phyloP scores from a whole-genome alignment of 208 protist genomes.

The Crithidia sp. region DNA sequence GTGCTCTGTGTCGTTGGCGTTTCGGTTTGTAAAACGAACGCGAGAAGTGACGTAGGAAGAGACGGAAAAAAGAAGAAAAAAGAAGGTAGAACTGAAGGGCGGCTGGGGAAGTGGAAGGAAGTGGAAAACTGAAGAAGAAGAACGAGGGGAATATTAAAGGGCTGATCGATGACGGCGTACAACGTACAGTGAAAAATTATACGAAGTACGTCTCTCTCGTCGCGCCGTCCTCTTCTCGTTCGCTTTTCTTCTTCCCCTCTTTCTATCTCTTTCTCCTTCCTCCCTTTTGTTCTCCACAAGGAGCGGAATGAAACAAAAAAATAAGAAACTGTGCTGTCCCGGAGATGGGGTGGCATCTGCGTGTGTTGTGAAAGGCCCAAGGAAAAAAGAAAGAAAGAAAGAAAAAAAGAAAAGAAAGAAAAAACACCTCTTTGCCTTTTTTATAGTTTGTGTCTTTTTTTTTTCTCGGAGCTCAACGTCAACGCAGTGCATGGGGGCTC shows the following conservation, averaged over 20 bases:
- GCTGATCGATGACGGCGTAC: not conserved
- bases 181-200: no score
- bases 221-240: no score
- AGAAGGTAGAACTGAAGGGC: not conserved
- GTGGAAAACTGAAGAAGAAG: not conserved
- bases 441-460: not conserved
- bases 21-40: constrained; percentile 7
- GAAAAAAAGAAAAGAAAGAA: constrained; percentile 12
- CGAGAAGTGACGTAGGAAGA: constrained; percentile 15
- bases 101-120: not conserved
- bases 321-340: constrained; percentile 5
- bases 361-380: not conserved
- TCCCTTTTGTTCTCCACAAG: constrained; percentile 2
- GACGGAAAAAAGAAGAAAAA: not conserved
- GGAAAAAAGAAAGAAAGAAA: constrained; percentile 11
- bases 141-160: not conserved
- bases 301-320: constrained; percentile 17
- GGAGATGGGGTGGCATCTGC: not conserved
- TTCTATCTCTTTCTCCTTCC: constrained; percentile 7
- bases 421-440: not conserved
- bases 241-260: not conserved
- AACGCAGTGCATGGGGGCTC: no score
- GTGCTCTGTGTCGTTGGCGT: not conserved
- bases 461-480: no score
- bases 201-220: no score